Evolutionary conservation across 495 filamentous ascomycete species (phyloP).

Genomic region (Recurvomyces mirabilis): DNA sequence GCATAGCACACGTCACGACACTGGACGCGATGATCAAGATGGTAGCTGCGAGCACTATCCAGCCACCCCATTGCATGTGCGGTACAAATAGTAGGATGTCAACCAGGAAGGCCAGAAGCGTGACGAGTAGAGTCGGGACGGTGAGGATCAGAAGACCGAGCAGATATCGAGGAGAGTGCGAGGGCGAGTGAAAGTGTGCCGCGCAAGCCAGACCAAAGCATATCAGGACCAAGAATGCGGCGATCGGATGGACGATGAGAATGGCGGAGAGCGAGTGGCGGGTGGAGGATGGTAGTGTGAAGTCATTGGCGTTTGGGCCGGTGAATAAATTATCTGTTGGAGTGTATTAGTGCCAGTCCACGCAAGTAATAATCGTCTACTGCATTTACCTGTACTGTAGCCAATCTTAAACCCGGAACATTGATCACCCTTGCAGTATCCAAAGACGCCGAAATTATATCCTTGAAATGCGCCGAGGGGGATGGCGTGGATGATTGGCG

Average conservation of each 20-base stretch:
- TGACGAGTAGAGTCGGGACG: constrained; percentile 72
- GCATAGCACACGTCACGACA: constrained; percentile 92
- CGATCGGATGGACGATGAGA: constrained; percentile 84
- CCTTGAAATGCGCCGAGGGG: constrained; percentile 66
- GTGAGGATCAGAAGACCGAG: constrained; percentile 74
- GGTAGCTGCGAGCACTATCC: constrained; percentile 84
- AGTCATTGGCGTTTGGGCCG: constrained; percentile 37
- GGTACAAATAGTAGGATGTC: constrained; percentile 95
- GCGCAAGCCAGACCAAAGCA: constrained; percentile 68
- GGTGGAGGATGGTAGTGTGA: constrained; percentile 61
- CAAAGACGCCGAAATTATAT: constrained; percentile 85
- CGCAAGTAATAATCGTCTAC: no score
- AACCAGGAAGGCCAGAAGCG: constrained; percentile 79
- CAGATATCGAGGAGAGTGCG: constrained; percentile 86
- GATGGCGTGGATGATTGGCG: constrained; percentile 77
- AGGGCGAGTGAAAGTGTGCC: constrained; percentile 79
- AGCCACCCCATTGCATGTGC: constrained; percentile 87
- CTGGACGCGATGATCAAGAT: constrained; percentile 74
- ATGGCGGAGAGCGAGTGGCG: constrained; percentile 82
- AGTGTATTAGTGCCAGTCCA: no score
- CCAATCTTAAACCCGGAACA: constrained; percentile 74
- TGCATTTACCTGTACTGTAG: constrained; percentile 65
- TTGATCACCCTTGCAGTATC: constrained; percentile 53
- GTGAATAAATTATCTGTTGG: constrained; percentile 31
- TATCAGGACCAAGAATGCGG: constrained; percentile 72